Conservation (phyloP, 2,329 filamentous ascomycete genomes). For the Ophiostoma pallidulum region DNA sequence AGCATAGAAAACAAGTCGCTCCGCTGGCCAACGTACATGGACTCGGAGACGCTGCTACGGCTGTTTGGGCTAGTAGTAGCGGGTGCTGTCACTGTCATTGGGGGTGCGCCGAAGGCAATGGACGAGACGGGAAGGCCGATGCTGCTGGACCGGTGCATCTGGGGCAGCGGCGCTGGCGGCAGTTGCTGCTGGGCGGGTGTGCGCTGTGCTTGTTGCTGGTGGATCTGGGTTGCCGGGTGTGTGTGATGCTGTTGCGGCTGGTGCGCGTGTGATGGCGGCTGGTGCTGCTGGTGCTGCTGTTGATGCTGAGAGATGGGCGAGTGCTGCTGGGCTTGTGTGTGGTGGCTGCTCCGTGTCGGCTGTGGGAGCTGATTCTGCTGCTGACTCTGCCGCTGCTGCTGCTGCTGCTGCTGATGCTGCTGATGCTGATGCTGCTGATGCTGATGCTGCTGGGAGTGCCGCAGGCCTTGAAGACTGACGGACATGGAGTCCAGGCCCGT, state of each 20-base stretch:
- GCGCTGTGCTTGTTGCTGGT: slow-evolving; percentile 18
- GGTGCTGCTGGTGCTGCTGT: not conserved
- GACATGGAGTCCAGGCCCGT: slow-evolving; percentile 48
- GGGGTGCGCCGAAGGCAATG: slow-evolving; percentile 60
- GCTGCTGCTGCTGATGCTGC: slow-evolving; percentile 6
- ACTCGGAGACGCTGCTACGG: not conserved
- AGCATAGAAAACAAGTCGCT: not conserved
- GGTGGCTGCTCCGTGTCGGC: slow-evolving; percentile 14
- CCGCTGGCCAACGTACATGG: not conserved
- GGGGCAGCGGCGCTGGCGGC: slow-evolving; percentile 43
- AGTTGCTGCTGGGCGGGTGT: slow-evolving; percentile 8
- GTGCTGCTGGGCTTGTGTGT: slow-evolving; percentile 1
- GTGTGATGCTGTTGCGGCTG: slow-evolving; percentile 25
- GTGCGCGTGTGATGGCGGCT: slow-evolving; percentile 19
- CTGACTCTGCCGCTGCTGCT: not conserved
- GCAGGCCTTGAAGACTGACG: slow-evolving; percentile 46
- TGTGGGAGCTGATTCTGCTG: not conserved
- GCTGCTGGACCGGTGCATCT: slow-evolving; percentile 23
- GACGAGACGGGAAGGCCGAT: slow-evolving; percentile 34
- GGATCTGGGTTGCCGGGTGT: not conserved
- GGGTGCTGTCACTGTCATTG: slow-evolving; percentile 56
- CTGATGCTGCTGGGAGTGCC: slow-evolving; percentile 28
- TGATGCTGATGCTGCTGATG: slow-evolving; percentile 4
- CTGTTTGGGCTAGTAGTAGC: slow-evolving; percentile 29
- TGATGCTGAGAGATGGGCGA: slow-evolving; percentile 1